Percentiles rank a stretch among this genome's conserved stretches.
These are phyloP conservation scores for Paramecium tetraurelia DNA, from an alignment of 73 alveolate species.

Conservation along the genomic window DNA sequence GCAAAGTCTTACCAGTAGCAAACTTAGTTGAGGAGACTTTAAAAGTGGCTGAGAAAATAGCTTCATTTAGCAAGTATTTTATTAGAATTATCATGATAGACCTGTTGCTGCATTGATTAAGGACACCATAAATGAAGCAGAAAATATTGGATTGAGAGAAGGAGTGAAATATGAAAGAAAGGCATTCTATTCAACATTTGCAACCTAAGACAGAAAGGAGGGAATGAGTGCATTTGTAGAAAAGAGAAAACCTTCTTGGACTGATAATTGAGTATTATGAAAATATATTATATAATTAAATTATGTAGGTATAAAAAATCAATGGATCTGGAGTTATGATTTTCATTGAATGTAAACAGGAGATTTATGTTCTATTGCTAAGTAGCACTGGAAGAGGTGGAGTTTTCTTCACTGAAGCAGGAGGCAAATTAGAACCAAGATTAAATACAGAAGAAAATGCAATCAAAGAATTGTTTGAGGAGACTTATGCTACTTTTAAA, in stretches of 20 bases:
- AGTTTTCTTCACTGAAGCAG: neutral
- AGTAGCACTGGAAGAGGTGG: slow-evolving; percentile 34
- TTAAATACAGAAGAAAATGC: slow-evolving; percentile 9
- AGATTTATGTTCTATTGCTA: neutral
- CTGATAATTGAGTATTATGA: slow-evolving; percentile 63
- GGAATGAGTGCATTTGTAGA: slow-evolving; percentile 97
- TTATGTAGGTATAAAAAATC: neutral
- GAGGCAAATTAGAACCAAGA: neutral
- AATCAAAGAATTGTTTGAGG: slow-evolving; percentile 47
- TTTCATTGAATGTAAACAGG: neutral
- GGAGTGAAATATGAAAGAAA: slow-evolving; percentile 91
- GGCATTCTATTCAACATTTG: slow-evolving; percentile 95
- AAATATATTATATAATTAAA: neutral
- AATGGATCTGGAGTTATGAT: slow-evolving; percentile 45
- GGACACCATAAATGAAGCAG: slow-evolving; percentile 91
- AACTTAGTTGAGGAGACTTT: slow-evolving; percentile 87
- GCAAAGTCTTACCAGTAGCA: slow-evolving; percentile 79
- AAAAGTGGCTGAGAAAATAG: slow-evolving; percentile 87
- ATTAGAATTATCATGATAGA: neutral
- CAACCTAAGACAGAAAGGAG: slow-evolving; percentile 91
- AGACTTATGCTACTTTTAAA: neutral
- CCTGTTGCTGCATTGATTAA: slow-evolving; percentile 90
- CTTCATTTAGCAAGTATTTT: slow-evolving; percentile 70
- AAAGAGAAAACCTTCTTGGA: slow-evolving; percentile 87
- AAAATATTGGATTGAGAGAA: slow-evolving; percentile 82